Percentiles rank a stretch among this genome's conserved stretches.
Conservation (phyloP, 2,329 filamentous ascomycete genomes). For the Botryotinia globosa region DNA sequence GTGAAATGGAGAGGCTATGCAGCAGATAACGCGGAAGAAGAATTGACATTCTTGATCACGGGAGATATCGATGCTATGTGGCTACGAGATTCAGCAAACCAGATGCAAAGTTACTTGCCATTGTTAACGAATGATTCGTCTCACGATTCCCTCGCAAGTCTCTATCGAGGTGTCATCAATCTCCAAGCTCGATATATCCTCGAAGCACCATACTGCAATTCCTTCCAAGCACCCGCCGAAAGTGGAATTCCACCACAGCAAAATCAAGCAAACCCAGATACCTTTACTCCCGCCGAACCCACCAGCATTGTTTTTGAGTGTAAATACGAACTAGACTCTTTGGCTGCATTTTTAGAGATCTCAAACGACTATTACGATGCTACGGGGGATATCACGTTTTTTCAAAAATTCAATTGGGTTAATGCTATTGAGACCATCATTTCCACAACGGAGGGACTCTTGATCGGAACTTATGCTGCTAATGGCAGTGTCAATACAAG, state of each 20-base stretch:
- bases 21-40: constrained; percentile 56
- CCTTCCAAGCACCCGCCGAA: constrained; percentile 81
- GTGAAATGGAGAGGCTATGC: constrained; percentile 65
- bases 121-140: constrained; percentile 54
- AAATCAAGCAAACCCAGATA: constrained; percentile 58
- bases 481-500: constrained; percentile 53
- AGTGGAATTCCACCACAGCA: constrained; percentile 59
- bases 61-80: constrained; percentile 79
- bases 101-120: constrained; percentile 67
- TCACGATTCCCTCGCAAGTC: constrained; percentile 58
- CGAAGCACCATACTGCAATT: constrained; percentile 78
- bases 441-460: constrained; percentile 65
- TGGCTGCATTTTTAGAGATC: constrained; percentile 82
- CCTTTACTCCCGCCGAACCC: constrained; percentile 67
- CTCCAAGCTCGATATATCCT: constrained; percentile 67
- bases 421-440: constrained; percentile 69
- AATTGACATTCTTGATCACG: constrained; percentile 59
- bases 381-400: constrained; percentile 71
- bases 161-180: constrained; percentile 71
- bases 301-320: constrained; percentile 83
- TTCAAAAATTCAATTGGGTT: constrained; percentile 70
- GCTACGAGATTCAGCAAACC: constrained; percentile 79
- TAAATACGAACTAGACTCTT: constrained; percentile 91
- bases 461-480: constrained; percentile 67
- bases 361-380: constrained; percentile 74